Evolutionary conservation across 768 basidiomycete species (phyloP).

Genomic region (Boletellus sp.): DNA sequence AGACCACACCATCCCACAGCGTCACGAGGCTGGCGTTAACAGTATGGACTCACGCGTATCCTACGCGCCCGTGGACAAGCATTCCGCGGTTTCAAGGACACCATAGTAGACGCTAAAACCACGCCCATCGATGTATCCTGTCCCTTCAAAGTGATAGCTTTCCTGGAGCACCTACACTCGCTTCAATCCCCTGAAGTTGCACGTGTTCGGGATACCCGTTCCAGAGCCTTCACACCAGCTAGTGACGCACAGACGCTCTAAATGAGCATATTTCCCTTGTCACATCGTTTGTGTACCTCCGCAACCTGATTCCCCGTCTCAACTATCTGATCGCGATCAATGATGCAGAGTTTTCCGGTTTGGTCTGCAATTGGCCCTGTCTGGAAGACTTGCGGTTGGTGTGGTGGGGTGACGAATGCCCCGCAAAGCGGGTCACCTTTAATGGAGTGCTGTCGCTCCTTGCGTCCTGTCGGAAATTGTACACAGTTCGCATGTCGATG

Average conservation of each 20-base stretch:
- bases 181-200: background rate
- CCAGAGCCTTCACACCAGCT: too few species aligned
- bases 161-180: background rate
- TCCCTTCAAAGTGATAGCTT: background rate
- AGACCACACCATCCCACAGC: background rate
- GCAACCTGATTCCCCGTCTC: background rate
- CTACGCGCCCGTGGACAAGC: background rate
- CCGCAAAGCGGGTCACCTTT: background rate
- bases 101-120: background rate
- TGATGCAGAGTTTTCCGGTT: background rate
- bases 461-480: background rate
- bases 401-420: background rate
- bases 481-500: background rate
- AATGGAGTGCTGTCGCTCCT: background rate
- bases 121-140: background rate
- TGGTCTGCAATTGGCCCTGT: background rate
- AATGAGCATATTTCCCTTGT: background rate
- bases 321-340: background rate
- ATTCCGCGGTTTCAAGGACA: background rate
- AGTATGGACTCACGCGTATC: background rate
- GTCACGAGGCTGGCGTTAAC: background rate
- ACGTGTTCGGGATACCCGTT: background rate
- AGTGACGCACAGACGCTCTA: background rate
- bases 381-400: background rate
- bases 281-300: slow-evolving; percentile 2